Evolutionary conservation across 2,329 filamentous ascomycete species (phyloP).

Genomic region (Xylaria sp.): DNA sequence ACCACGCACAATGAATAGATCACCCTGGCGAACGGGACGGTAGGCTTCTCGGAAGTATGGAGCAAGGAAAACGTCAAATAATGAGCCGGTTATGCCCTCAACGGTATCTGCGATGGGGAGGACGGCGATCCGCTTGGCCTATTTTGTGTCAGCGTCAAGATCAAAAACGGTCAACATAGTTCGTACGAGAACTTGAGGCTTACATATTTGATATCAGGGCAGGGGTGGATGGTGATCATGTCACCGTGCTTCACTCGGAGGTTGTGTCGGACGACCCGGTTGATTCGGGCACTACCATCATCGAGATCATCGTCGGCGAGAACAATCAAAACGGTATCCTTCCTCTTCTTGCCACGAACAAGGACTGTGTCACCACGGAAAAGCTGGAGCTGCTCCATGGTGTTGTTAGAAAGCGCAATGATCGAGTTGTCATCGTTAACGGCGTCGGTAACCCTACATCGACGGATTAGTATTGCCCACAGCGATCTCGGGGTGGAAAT

Average conservation of each 20-base stretch:
- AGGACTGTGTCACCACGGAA: conserved; percentile 99
- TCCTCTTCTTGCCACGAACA: conserved; percentile 99
- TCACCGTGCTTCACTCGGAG: conserved; percentile 98
- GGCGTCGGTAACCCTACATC: conserved; percentile 90
- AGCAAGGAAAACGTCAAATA: conserved; percentile 99
- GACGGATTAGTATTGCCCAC: conserved; percentile 34
- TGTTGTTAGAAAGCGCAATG: conserved; percentile 97
- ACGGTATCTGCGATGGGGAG: conserved; percentile 98
- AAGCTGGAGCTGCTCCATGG: conserved; percentile 97
- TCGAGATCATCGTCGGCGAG: conserved; percentile 97
- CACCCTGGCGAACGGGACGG: conserved; percentile 94
- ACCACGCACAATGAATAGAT: conserved; percentile 96
- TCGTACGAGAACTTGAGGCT: conserved; percentile 54
- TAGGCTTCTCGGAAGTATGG: conserved; percentile 99
- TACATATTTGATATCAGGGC: conserved; percentile 99
- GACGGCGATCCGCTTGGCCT: conserved; percentile 99
- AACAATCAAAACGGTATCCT: conserved; percentile 98
- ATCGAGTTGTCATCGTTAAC: conserved; percentile 99
- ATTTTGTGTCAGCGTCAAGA: conserved; percentile 14
- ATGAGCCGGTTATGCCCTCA: conserved; percentile 94
- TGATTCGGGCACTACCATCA: conserved; percentile 96
- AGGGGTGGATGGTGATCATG: conserved; percentile 95
- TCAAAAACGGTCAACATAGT: neutral
- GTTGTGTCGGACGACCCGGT: conserved; percentile 98
- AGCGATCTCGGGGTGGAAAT: neutral